Conservation (phyloP, 2,329 filamentous ascomycete species). For the Blastomyces gilchristii region DNA sequence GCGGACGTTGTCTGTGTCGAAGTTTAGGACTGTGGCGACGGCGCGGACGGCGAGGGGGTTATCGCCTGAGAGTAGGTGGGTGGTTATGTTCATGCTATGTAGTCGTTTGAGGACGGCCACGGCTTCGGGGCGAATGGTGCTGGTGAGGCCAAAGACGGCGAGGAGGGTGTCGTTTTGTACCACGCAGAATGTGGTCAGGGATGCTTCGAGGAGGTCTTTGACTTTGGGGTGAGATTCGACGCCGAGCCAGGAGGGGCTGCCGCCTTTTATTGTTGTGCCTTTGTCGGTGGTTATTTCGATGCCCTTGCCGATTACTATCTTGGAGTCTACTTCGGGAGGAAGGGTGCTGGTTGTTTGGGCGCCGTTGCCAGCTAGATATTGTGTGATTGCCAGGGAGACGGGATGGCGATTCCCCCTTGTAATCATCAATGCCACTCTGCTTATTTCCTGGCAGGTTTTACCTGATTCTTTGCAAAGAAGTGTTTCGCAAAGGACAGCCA, state of each 20-base stretch:
- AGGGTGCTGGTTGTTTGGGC: constrained; percentile 13
- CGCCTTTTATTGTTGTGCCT: constrained; percentile 19
- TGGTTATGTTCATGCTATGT: constrained; percentile 36
- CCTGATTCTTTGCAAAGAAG: constrained; percentile 14
- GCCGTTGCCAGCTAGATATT: constrained; percentile 33
- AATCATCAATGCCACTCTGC: constrained; percentile 26
- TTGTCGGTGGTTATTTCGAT: constrained; percentile 18
- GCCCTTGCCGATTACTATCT: constrained; percentile 24
- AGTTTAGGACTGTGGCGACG: constrained; percentile 37
- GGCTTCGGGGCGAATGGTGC: constrained; percentile 42
- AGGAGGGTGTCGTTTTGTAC: constrained; percentile 36
- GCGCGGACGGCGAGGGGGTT: constrained; percentile 39
- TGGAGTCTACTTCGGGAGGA: constrained; percentile 14
- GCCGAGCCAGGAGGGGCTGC: constrained; percentile 29
- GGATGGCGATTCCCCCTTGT: constrained; percentile 40
- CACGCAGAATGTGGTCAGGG: constrained; percentile 48
- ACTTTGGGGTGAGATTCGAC: constrained; percentile 25
- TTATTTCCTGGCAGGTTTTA: background rate
- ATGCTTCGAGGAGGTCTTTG: constrained; percentile 28
- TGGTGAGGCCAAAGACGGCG: constrained; percentile 44
- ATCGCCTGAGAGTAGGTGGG: constrained; percentile 51
- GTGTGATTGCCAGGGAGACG: constrained; percentile 35
- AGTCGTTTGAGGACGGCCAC: constrained; percentile 44
- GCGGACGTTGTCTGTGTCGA: constrained; percentile 32
- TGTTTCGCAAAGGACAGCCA: constrained; percentile 29